Evolutionary conservation across 495 filamentous ascomycete species (phyloP), one percentile per base, ranked within the genome.

Genomic region (Hypomontagnella monticulosa): DNA sequence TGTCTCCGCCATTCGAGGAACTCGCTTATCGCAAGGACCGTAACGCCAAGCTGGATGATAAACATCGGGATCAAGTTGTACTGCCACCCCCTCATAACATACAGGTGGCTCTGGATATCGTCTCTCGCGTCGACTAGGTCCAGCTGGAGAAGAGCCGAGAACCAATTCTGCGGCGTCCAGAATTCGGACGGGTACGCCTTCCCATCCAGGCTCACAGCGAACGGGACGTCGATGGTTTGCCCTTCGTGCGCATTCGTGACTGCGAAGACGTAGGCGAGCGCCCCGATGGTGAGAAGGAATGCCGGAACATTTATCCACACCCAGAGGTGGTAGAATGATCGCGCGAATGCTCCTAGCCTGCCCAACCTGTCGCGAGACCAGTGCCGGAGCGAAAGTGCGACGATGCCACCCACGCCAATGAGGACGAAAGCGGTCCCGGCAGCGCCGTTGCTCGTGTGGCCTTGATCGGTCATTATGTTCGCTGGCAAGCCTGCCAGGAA

Each of bases 161-260:
- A 83, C 85, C 85, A 87, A 48, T 75, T 84, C 72, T 82, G 81
- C 12, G 85, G 83, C 16, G 84, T 84, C 85, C 85, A 87, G 1
- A 60, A 47, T 15, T 77, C 68, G 30, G 70, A 48, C 1, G 80
- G 75, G 62, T 87, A 87, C n/a, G 67, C 43, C 23, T 68, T 55
- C 11, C 67, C 65, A n/a, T 80, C 68, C 14, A 73, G 68, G 14
- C 71, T 61, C 14, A 48, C 34, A 11, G 79, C 80, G 18, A 81
- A 40, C 0, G 37, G 30, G 8, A 61, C 15, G 57, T 79, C 72
- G 50, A 86, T 83, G 2, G 37, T 57, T 55, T 84, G 82, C 7
- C 74, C 73, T 7, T 68, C 67, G 19, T 78, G 80, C 46, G 62
- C 67, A 40, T 76, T 67, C 1, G 79, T 81, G 33, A 83, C 70